Conservation (phyloP, 148 eudicot species). For the Vaccinium myrtillus region DNA sequence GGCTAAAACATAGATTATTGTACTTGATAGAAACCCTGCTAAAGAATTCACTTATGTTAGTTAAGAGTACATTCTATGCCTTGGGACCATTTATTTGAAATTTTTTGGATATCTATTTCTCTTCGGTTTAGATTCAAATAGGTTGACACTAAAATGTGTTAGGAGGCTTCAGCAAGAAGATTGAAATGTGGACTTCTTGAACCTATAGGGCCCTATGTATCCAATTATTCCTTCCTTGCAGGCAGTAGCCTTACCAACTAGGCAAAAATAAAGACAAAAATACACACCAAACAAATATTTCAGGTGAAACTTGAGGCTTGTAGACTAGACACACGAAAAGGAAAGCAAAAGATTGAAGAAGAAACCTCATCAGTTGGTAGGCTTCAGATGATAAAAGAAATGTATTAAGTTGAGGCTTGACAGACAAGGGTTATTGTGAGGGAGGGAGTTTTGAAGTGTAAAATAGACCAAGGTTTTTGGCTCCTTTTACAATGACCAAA, state of each 20-base stretch:
- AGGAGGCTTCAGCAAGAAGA: not conserved
- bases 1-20: not conserved
- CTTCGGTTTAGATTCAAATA: not conserved
- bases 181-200: not conserved
- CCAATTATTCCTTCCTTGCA: not conserved
- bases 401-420: not conserved
- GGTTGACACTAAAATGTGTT: not conserved
- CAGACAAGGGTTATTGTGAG: not conserved
- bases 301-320: slow-evolving; percentile 2
- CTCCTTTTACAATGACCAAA: not conserved
- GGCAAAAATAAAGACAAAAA: not conserved
- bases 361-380: not conserved
- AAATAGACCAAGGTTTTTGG: not conserved
- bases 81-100: not conserved
- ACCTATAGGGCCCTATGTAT: not conserved
- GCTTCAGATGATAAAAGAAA: not conserved
- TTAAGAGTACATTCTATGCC: not conserved
- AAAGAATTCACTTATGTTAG: not conserved
- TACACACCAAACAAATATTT: not conserved
- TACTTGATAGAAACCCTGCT: not conserved
- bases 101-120: not conserved
- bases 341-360: not conserved
- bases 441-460: slow-evolving; percentile 13
- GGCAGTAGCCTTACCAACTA: not conserved
- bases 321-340: not conserved